Conservation (phyloP, 164 flowering plant species). For the Umbellularia californica region DNA sequence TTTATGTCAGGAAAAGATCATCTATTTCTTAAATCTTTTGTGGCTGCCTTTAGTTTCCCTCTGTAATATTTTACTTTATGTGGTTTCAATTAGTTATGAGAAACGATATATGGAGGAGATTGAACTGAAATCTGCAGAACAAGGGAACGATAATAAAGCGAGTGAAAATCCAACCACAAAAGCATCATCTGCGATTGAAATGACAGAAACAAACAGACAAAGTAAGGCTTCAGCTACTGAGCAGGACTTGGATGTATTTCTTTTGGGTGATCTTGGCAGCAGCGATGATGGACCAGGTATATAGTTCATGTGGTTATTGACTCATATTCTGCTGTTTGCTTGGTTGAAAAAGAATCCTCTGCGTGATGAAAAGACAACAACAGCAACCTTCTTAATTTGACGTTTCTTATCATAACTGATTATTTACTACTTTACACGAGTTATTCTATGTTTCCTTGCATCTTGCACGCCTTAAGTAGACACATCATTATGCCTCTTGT, state of each 20-base stretch:
- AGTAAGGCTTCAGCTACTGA: conserved; percentile 52
- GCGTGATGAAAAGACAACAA: background rate
- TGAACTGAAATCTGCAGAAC: conserved; percentile 39
- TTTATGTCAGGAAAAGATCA: background rate
- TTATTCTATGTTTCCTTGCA: no score
- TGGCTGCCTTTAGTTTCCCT: background rate
- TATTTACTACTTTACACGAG: no score
- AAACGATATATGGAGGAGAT: conserved; percentile 54
- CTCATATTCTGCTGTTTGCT: background rate
- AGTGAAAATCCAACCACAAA: conserved; percentile 27
- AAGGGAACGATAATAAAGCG: conserved; percentile 29
- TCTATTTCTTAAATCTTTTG: background rate
- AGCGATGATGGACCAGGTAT: conserved; percentile 85
- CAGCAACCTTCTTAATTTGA: no score
- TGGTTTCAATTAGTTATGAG: conserved; percentile 52
- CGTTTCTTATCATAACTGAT: no score
- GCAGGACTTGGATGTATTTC: conserved; percentile 91
- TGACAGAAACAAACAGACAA: conserved; percentile 20
- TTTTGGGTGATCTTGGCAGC: conserved; percentile 89
- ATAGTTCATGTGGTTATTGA: background rate
- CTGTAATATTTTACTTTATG: background rate
- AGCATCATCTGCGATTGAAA: conserved; percentile 32
- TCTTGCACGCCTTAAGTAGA: no score
- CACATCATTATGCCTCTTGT: no score
- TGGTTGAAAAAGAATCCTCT: background rate